Percentiles rank a stretch among this genome's conserved stretches.
phyloP scores from a whole-genome alignment of 2,329 filamentous ascomycete species.

The Didymella exigua region DNA sequence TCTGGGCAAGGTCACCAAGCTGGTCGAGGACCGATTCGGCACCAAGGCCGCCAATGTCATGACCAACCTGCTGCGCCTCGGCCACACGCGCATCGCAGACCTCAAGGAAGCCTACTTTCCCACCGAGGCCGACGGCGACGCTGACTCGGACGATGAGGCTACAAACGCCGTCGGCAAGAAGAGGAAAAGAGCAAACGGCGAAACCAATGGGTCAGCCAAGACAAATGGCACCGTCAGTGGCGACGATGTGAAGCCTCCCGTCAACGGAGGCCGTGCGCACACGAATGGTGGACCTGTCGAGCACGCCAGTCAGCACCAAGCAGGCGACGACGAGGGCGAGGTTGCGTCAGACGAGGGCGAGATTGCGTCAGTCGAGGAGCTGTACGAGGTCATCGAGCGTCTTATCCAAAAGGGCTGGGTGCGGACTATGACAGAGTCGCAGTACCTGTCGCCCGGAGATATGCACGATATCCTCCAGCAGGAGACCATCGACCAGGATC shows the following conservation, averaged over 20 bases:
- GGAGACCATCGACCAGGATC: slow-evolving; percentile 62
- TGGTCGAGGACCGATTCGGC: slow-evolving; percentile 76
- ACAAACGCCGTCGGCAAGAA: slow-evolving; percentile 32
- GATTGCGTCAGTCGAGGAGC: slow-evolving; percentile 48
- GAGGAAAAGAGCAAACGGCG: slow-evolving; percentile 31
- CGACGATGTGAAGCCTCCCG: slow-evolving; percentile 2
- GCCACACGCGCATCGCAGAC: slow-evolving; percentile 75
- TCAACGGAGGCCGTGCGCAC: slow-evolving; percentile 20
- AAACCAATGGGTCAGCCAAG: slow-evolving; percentile 27
- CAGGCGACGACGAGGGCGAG: slow-evolving; percentile 26
- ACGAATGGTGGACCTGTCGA: slow-evolving; percentile 16
- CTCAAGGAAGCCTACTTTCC: slow-evolving; percentile 67
- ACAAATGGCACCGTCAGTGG: slow-evolving; percentile 19
- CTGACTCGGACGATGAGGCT: slow-evolving; percentile 41
- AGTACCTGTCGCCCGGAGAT: slow-evolving; percentile 63
- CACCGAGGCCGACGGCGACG: slow-evolving; percentile 34
- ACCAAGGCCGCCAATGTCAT: slow-evolving; percentile 75
- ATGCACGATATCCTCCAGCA: slow-evolving; percentile 64
- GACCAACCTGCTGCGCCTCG: slow-evolving; percentile 75
- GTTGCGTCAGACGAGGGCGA: too few relatives aligned
- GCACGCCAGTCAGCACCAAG: slow-evolving; percentile 10
- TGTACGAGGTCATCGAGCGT: slow-evolving; percentile 52
- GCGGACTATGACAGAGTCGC: slow-evolving; percentile 61
- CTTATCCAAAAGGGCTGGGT: slow-evolving; percentile 70
- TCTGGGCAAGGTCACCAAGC: slow-evolving; percentile 77